Conservation (phyloP, 1,284 basidiomycete species). For the Fomitopsis schrenkii region DNA sequence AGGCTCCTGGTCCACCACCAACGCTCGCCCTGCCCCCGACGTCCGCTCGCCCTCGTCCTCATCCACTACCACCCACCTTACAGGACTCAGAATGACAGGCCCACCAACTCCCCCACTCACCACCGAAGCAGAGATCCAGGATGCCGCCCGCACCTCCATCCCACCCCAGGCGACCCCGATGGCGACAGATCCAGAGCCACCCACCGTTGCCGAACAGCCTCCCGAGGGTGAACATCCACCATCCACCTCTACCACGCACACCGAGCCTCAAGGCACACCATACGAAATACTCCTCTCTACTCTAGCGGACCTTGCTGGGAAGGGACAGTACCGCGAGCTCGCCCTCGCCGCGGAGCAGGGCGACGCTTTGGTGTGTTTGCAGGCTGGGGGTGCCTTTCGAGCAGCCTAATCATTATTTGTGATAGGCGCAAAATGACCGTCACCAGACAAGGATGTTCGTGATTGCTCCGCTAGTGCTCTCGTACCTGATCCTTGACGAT, state of each 20-base stretch:
- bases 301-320: constrained; percentile 40
- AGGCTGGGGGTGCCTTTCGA: background rate
- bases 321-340: constrained; percentile 40
- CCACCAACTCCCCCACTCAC: constrained; percentile 59
- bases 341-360: constrained; percentile 44
- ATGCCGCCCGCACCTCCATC: constrained; percentile 26
- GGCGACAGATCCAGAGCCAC: background rate
- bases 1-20: too few species aligned
- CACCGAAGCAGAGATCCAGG: constrained; percentile 49
- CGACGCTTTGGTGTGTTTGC: constrained; percentile 45
- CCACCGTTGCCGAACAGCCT: background rate
- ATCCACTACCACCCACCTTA: background rate
- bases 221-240: background rate
- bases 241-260: background rate
- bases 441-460: constrained; percentile 46
- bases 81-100: constrained; percentile 30
- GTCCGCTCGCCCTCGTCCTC: background rate
- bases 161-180: constrained; percentile 13
- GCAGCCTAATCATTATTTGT: background rate
- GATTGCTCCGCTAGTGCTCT: constrained; percentile 53
- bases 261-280: constrained; percentile 14
- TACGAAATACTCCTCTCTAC: constrained; percentile 33
- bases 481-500: constrained; percentile 57
- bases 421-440: constrained; percentile 36
- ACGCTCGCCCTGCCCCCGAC: background rate